Conservation (phyloP, 192 early-diverging fungal genomes). For the Spizellomyces punctatus region DNA sequence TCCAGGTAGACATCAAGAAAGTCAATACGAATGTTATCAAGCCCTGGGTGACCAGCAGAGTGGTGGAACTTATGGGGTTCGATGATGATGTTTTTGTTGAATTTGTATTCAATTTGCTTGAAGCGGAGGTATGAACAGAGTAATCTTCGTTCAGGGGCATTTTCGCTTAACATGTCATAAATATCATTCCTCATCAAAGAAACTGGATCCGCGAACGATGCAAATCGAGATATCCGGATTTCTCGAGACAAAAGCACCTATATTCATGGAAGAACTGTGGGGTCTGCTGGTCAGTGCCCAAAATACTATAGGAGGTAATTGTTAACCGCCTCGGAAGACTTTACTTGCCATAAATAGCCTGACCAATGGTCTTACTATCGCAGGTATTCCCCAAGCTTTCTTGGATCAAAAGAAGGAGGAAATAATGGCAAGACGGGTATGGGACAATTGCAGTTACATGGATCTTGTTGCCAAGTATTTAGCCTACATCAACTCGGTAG, state of each 20-base stretch:
- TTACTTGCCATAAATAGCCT: background rate
- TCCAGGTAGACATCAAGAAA: constrained; percentile 82
- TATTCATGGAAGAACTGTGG: constrained; percentile 91
- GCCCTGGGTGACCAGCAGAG: constrained; percentile 81
- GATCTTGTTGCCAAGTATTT: background rate
- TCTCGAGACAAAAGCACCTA: constrained; percentile 76
- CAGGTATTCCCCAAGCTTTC: constrained; percentile 84
- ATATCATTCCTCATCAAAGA: constrained; percentile 36
- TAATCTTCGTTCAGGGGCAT: background rate
- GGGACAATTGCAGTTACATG: background rate
- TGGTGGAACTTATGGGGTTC: constrained; percentile 77
- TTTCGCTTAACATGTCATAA: too few species aligned
- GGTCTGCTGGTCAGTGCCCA: constrained; percentile 88
- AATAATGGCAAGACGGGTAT: constrained; percentile 41
- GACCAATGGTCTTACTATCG: background rate
- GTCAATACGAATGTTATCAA: constrained; percentile 85
- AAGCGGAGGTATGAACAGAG: constrained; percentile 59
- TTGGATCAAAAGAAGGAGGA: constrained; percentile 88
- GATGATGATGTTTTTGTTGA: constrained; percentile 95
- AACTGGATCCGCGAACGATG: constrained; percentile 83
- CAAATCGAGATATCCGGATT: constrained; percentile 97
- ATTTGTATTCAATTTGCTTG: constrained; percentile 81
- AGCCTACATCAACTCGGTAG: background rate
- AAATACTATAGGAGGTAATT: constrained; percentile 52
- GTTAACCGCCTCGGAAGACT: background rate